Percentiles rank a stretch among this genome's conserved stretches.
Evolutionary conservation across 1,284 basidiomycete genomes (phyloP).

Genomic region (Ustilago shanxiensis): DNA sequence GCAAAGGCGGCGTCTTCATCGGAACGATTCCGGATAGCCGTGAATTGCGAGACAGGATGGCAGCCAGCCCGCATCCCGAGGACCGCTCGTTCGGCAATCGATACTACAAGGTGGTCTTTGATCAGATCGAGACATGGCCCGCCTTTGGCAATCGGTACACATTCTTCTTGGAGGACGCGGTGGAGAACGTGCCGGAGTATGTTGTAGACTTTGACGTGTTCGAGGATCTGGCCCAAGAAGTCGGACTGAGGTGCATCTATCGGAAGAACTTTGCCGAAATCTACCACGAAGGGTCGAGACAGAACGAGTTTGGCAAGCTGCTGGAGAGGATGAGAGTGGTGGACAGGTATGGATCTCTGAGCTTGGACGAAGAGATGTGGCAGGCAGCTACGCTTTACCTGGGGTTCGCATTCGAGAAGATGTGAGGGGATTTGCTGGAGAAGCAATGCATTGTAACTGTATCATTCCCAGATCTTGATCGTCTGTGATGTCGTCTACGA

Average conservation of each 20-base stretch:
- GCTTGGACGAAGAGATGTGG: conserved; percentile 64
- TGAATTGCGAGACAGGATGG: conserved; percentile 78
- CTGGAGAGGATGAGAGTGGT: conserved; percentile 58
- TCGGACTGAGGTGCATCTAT: conserved; percentile 81
- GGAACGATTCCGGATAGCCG: conserved; percentile 89
- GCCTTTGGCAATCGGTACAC: conserved; percentile 88
- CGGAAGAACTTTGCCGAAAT: conserved; percentile 79
- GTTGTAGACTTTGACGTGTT: conserved; percentile 95
- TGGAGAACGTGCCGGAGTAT: conserved; percentile 92
- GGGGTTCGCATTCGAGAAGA: conserved; percentile 67
- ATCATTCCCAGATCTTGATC: conserved; percentile 1
- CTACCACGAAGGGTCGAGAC: conserved; percentile 49
- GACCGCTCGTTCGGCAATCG: conserved; percentile 83
- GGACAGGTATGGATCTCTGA: conserved; percentile 40
- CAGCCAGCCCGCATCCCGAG: conserved; percentile 78
- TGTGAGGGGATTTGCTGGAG: conserved; percentile 4
- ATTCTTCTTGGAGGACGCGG: conserved; percentile 93
- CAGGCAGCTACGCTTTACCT: conserved; percentile 63
- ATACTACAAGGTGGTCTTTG: conserved; percentile 89
- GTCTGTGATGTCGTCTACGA: neutral
- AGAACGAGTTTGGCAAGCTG: conserved; percentile 40
- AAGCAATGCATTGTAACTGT: conserved; percentile 16
- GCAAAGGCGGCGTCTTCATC: conserved; percentile 87
- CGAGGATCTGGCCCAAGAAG: conserved; percentile 84
- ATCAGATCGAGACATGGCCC: conserved; percentile 73